A percentile compares a stretch with the other conserved stretches of the same genome.
Conservation (phyloP, 2,329 filamentous ascomycete species). For the Nectriaceae sp. region DNA sequence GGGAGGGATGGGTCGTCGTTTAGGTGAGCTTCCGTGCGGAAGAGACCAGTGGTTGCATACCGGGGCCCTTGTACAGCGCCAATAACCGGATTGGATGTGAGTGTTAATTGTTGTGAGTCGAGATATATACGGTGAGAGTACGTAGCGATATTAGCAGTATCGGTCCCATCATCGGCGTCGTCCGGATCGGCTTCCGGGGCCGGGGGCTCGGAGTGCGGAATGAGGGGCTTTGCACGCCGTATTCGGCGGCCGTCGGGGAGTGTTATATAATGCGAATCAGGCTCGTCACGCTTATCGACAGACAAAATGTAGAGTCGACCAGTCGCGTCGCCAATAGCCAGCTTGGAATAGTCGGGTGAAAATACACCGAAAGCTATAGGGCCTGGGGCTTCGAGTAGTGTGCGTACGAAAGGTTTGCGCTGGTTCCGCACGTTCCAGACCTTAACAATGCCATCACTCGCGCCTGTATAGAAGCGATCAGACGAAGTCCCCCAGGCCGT, state of each 20-base stretch:
- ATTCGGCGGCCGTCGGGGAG: constrained; percentile 40
- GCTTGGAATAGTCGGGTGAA: constrained; percentile 54
- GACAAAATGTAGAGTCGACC: constrained; percentile 60
- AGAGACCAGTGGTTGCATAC: constrained; percentile 51
- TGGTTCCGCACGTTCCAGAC: constrained; percentile 60
- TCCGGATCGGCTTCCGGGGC: constrained; percentile 35
- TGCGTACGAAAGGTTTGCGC: constrained; percentile 48
- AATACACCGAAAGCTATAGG: constrained; percentile 62
- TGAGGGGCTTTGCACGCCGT: constrained; percentile 49
- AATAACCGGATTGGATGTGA: constrained; percentile 48
- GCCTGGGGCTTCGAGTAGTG: constrained; percentile 55
- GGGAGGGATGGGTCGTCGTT: constrained; percentile 44
- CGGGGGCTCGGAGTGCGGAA: constrained; percentile 52
- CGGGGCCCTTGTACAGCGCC: constrained; percentile 58
- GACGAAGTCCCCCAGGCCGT: constrained; percentile 59
- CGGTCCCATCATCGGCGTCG: constrained; percentile 13
- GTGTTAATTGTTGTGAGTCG: constrained; percentile 39
- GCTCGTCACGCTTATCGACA: constrained; percentile 46
- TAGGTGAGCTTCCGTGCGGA: constrained; percentile 50
- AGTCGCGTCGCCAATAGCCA: constrained; percentile 62
- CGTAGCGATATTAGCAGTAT: constrained; percentile 15
- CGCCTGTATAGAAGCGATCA: constrained; percentile 64
- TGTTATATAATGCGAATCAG: constrained; percentile 35
- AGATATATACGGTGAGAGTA: constrained; percentile 37
- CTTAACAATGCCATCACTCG: constrained; percentile 63